Evolutionary conservation across 805 yeast genomes (phyloP), one percentile per base, ranked within the genome.

Genomic region (Candida bentonensis): DNA sequence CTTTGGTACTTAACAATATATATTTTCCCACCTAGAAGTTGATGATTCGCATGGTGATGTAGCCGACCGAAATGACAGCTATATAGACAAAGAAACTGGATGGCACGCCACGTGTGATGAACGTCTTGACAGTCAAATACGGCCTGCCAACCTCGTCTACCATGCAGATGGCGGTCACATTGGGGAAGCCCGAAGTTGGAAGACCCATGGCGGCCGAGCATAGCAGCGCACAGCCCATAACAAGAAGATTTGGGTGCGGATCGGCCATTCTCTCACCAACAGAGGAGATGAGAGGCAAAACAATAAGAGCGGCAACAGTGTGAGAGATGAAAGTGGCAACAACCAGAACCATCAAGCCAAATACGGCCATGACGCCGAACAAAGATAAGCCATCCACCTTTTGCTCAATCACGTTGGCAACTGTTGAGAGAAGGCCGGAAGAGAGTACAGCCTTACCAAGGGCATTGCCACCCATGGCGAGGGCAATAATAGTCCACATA

Each of bases 381-480:
- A 86, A 61, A 4, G 85, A 76, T 49, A 82, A 72, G 25, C 72
- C 78, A 46, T 71, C 72, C n/a, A 89, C 83, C 46, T 72, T 64
- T 1, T 62, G 55, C 56, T 83, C 86, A 47, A 92, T 82, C 1
- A 68, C 59, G 2, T 64, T 51, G 0, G 98, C 97, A 47, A 88
- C 79, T 0, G 89, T 79, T 4, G 77, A 70, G 46, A 89, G 69
- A 45, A 89, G 67, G 0, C 97, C 97, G 1, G 95, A 85, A 5
- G 92, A 79, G 1, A 95, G 78, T 1, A 89, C 97, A 0, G 95
- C 95, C 59, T 86, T 87, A 46, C 98, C 98, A 43, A 89, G 68
- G 0, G 96, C 94, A 43, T 89, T 75, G 49, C 98, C 98, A 25
- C 98, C 98, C 98, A 89, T 92, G 3, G 97, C 96, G 50, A 89